These are phyloP conservation scores for Paecilomyces variotii DNA, from an alignment of 2,329 filamentous ascomycete genomes.

Conservation along the genomic window DNA sequence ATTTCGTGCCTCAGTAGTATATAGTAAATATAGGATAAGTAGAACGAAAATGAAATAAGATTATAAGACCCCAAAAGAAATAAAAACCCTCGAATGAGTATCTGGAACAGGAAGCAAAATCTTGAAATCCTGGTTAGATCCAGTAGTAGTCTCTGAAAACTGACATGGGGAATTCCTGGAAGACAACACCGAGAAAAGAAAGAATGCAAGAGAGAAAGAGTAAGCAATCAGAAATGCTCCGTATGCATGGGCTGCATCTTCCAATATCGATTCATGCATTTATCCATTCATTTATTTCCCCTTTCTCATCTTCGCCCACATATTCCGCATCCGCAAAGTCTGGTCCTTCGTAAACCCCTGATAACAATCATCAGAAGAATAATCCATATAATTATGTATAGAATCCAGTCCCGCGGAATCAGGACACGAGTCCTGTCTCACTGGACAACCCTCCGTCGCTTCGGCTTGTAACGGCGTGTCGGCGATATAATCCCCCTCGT, in stretches of 20 bases:
- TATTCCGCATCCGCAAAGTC: slow-evolving; percentile 42
- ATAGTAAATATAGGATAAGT: too few species aligned
- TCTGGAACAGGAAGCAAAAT: not conserved
- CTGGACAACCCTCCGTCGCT: slow-evolving; percentile 52
- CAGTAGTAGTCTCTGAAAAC: too few species aligned
- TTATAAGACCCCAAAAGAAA: too few species aligned
- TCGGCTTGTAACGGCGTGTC: slow-evolving; percentile 43
- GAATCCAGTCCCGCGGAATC: slow-evolving; percentile 39
- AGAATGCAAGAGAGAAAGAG: too few species aligned
- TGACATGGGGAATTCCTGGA: too few species aligned
- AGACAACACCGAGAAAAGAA: too few species aligned
- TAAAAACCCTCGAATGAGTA: not conserved
- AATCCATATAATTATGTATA: slow-evolving; percentile 56
- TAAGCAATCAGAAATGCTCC: too few species aligned
- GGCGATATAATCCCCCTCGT: slow-evolving; percentile 35
- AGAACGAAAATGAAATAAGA: too few species aligned
- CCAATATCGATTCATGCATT: too few species aligned
- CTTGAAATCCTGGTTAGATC: not conserved
- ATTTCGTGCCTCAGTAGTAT: too few species aligned
- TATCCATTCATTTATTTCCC: slow-evolving; percentile 17
- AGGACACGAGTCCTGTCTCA: slow-evolving; percentile 44
- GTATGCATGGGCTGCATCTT: too few species aligned
- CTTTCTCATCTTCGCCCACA: slow-evolving; percentile 40
- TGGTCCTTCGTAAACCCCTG: slow-evolving; percentile 45
- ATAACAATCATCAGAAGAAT: slow-evolving; percentile 49